A percentile compares a stretch with the other conserved stretches of the same genome.
These are phyloP conservation scores for Astrothelium subdiscretum DNA, from an alignment of 495 filamentous ascomycete genomes.

Conservation along the genomic window DNA sequence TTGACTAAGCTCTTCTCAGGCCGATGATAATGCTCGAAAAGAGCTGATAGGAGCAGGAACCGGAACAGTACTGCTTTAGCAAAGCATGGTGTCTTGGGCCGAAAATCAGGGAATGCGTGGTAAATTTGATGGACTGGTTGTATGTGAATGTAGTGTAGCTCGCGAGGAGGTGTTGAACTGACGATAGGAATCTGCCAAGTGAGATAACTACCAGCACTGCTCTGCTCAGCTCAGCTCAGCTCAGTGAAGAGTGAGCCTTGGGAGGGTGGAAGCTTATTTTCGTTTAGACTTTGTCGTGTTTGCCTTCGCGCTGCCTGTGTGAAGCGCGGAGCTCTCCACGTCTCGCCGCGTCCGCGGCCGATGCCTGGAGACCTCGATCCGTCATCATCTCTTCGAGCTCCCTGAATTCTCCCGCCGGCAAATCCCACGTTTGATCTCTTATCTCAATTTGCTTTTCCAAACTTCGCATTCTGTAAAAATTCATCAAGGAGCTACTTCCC, in stretches of 20 bases:
- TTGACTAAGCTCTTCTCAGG: constrained; percentile 19
- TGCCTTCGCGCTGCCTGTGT: too few relatives aligned
- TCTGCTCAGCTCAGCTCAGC: too few relatives aligned
- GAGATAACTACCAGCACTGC: too few relatives aligned
- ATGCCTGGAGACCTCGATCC: background rate
- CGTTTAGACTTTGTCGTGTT: background rate
- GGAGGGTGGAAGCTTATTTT: constrained; percentile 42
- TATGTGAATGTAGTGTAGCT: background rate
- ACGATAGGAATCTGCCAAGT: too few relatives aligned
- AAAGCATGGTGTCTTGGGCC: background rate
- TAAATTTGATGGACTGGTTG: background rate
- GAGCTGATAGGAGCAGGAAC: background rate
- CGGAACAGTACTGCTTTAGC: background rate
- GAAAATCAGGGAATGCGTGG: background rate
- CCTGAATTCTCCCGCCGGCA: background rate
- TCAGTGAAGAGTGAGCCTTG: background rate
- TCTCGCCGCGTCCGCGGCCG: background rate
- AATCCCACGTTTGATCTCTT: too few relatives aligned
- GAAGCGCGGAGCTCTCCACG: background rate
- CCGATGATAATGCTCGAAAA: constrained; percentile 25
- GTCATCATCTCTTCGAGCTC: background rate
- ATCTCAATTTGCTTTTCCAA: too few relatives aligned
- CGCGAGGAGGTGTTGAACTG: too few relatives aligned
- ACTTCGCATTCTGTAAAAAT: background rate
- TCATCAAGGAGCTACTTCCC: background rate